Evolutionary conservation across 306 rosid species (phyloP).

Genomic region (Acacia acuminata): DNA sequence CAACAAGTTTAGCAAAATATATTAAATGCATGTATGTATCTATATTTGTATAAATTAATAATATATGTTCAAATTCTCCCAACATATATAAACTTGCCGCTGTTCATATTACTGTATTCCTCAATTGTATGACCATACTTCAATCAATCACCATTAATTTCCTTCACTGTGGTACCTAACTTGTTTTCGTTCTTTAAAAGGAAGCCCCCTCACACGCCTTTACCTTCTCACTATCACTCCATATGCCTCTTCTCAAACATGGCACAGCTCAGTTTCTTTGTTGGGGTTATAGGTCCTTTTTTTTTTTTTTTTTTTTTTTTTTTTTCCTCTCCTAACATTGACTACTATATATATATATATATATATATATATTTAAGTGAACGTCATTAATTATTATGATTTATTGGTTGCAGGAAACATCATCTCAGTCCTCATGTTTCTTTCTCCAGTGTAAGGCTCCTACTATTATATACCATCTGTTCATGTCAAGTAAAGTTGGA

Average conservation of each 20-base stretch:
- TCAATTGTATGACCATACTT: too few species aligned
- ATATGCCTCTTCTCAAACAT: slow-evolving; percentile 12
- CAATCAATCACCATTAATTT: too few species aligned
- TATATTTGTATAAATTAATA: background rate
- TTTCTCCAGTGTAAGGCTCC: slow-evolving; percentile 62
- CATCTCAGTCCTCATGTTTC: slow-evolving; percentile 70
- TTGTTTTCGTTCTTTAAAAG: too few species aligned
- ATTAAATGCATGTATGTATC: background rate
- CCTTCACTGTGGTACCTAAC: too few species aligned
- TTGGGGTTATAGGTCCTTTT: slow-evolving; percentile 57
- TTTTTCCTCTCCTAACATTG: background rate
- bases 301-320: too few species aligned
- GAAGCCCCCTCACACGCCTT: too few species aligned
- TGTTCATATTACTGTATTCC: too few species aligned
- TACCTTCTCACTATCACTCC: too few species aligned
- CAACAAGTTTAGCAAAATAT: background rate
- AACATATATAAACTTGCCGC: too few species aligned
- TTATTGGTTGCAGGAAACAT: slow-evolving; percentile 55
- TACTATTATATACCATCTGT: background rate
- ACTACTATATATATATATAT: background rate
- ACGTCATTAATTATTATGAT: background rate
- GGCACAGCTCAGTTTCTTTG: slow-evolving; percentile 50
- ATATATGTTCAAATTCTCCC: too few species aligned
- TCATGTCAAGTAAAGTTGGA: background rate
- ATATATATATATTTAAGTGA: too few species aligned